phyloP scores from a whole-genome alignment of 2,329 filamentous ascomycete species.

The Fusarium praegraminearum region DNA sequence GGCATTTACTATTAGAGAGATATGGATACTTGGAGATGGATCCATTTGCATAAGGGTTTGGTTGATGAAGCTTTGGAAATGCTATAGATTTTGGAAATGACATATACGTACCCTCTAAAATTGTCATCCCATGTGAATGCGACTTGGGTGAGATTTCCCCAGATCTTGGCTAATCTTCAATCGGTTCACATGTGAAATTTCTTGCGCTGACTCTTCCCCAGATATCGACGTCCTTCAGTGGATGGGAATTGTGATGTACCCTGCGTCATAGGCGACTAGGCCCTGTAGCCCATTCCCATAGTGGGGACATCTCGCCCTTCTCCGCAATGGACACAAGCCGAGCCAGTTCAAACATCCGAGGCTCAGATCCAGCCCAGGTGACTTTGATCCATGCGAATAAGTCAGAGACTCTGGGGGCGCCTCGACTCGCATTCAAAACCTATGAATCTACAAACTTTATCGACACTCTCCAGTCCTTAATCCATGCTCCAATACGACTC shows the following conservation, averaged over 20 bases:
- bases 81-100: background rate
- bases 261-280: constrained; percentile 38
- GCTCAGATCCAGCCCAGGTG: constrained; percentile 39
- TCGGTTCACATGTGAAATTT: constrained; percentile 41
- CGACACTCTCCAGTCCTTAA: constrained; percentile 6
- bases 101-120: constrained; percentile 1
- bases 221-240: constrained; percentile 18
- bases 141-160: constrained; percentile 33
- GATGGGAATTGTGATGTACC: background rate
- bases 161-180: constrained; percentile 32
- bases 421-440: constrained; percentile 19
- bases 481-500: constrained; percentile 17
- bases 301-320: constrained; percentile 27
- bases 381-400: constrained; percentile 22
- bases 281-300: constrained; percentile 11
- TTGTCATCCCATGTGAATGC: constrained; percentile 15
- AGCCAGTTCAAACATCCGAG: constrained; percentile 40
- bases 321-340: constrained; percentile 42
- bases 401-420: constrained; percentile 5
- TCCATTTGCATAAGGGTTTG: background rate
- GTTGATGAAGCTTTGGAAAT: constrained; percentile 5
- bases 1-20: constrained; percentile 13
- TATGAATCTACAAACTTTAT: constrained; percentile 29
- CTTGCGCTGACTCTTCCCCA: constrained; percentile 14
- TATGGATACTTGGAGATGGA: background rate